Conservation (phyloP, 2,329 filamentous ascomycete species). For the Diaporthe sp. region DNA sequence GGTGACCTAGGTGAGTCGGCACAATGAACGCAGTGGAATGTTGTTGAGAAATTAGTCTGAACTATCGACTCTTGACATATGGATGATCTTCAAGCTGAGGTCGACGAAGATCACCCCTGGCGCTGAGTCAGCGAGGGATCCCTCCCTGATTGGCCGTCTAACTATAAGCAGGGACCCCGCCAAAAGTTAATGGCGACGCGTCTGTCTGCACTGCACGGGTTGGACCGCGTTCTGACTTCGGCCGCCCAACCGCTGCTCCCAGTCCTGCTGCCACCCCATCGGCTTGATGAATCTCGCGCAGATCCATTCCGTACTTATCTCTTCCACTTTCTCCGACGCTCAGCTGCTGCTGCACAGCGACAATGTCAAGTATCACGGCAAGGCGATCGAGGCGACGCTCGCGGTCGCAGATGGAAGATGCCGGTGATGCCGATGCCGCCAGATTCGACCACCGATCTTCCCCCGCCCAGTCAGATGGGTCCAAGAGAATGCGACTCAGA, state of each 20-base stretch:
- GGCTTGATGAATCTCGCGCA: slow-evolving; percentile 12
- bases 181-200: slow-evolving; percentile 37
- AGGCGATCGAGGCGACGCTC: slow-evolving; percentile 61
- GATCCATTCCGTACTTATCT: neutral
- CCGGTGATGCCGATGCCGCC: slow-evolving; percentile 50
- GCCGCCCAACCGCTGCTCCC: neutral
- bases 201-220: neutral
- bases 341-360: neutral
- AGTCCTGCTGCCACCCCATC: neutral
- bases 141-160: neutral
- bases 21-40: slow-evolving; percentile 4
- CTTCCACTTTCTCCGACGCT: neutral
- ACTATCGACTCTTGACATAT: neutral
- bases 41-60: slow-evolving; percentile 11
- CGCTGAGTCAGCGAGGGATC: neutral
- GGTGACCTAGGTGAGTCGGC: neutral
- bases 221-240: slow-evolving; percentile 28
- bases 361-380: slow-evolving; percentile 48
- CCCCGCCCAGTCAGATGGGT: slow-evolving; percentile 47
- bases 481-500: slow-evolving; percentile 54
- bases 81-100: slow-evolving; percentile 2
- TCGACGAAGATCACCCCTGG: neutral
- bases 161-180: slow-evolving; percentile 4
- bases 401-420: slow-evolving; percentile 57
- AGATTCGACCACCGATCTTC: slow-evolving; percentile 43